Base-by-base conservation (phyloP, 2,329 filamentous ascomycete species). In the Cercospora janseana region DNA sequence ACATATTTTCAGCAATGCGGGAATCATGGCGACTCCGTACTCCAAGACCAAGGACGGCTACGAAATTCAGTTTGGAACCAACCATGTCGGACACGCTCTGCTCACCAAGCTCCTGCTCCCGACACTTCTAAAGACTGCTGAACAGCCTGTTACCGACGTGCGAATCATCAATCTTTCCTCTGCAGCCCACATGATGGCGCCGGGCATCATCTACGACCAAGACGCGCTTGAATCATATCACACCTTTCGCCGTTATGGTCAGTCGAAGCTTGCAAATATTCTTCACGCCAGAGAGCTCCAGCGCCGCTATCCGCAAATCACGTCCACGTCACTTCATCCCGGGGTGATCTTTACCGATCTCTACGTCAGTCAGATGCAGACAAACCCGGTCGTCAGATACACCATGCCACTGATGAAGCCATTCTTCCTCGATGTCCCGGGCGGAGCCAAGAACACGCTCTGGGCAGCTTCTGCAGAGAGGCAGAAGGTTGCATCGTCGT, bases 291-390 rank as follows among this genome's bases (percentile, higher is more conserved):
- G 77, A 7, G 85, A 82, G 51, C 75, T 86, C 13, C 68, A 75
- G 9, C 71, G 74, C 9, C 77, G 83, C 45, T 67, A 81, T 32
- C 79, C 81, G 0, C 80, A 79, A 4, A 74, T 87, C 32, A 67
- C 85, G 10, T 76, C 78, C 60, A 86, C 86, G 55, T 76, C 79
- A 0, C 75, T 78, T 0, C 82, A 86, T 47, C 83, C 83, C 0
- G 83, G 83, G 0, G 75, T 86, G 15, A 82, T 86, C 18, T 77
- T 81, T 42, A 84, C 81, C 1, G 77, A 79, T 53, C 77, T 80
- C n/a, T 62, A 60, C 27, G 51, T 32, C n/a, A 43, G 52, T 7
- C 48, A 55, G 34, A 37, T 49, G 38, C 18, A 54, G 46, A 51
- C 49, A 5, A 59, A 49, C 44, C 20, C 42, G 10, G 4, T 56